Conservation (phyloP, 2,329 filamentous ascomycete genomes). For the Pseudopyrenochaeta lycopersici region DNA sequence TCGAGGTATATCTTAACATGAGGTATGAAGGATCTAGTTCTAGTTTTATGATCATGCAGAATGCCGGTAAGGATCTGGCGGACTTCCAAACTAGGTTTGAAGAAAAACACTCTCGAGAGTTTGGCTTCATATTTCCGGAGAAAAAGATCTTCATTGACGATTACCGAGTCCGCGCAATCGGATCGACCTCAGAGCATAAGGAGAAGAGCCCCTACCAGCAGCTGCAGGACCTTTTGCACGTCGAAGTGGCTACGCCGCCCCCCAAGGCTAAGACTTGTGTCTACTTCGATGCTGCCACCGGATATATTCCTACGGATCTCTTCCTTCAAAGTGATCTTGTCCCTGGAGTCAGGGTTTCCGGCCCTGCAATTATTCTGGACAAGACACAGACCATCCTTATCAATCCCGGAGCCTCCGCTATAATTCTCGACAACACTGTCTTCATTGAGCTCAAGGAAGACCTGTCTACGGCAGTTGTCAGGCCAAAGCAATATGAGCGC, state of each 20-base stretch:
- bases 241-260: background rate
- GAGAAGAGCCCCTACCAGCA: constrained; percentile 67
- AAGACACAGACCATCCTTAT: constrained; percentile 89
- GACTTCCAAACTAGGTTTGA: constrained; percentile 70
- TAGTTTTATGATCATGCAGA: constrained; percentile 82
- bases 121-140: constrained; percentile 83
- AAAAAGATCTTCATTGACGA: constrained; percentile 86
- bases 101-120: constrained; percentile 85
- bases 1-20: constrained; percentile 81
- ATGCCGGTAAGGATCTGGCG: constrained; percentile 79
- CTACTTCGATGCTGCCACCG: constrained; percentile 81
- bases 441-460: constrained; percentile 55
- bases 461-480: background rate
- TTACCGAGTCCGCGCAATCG: constrained; percentile 80
- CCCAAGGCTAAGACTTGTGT: constrained; percentile 60
- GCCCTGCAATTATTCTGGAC: constrained; percentile 84
- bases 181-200: background rate
- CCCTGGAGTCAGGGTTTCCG: constrained; percentile 48
- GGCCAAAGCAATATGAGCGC: background rate
- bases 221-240: background rate
- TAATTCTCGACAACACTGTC: constrained; percentile 81
- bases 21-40: constrained; percentile 87
- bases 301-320: constrained; percentile 73
- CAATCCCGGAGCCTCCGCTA: constrained; percentile 78
- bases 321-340: constrained; percentile 74